Base-by-base conservation (phyloP, 495 filamentous ascomycete genomes). In the Letharia columbiana region DNA sequence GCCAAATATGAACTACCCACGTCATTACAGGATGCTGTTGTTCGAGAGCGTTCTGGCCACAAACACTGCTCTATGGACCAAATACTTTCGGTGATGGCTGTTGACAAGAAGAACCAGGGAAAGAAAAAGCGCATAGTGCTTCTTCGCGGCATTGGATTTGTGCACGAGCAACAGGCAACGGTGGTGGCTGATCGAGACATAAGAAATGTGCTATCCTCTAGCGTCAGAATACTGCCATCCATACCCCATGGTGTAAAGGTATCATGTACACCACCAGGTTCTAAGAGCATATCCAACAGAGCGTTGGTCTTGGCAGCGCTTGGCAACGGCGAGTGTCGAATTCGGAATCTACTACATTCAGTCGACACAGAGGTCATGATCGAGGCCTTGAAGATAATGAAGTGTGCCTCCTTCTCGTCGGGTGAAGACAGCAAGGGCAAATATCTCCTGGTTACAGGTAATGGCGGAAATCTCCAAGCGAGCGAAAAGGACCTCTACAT, bases 51-150 rank as follows among this genome's bases (percentile, higher is more conserved):
- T 65, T 92, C 95, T 12, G 91, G 90, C 9, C 89, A 87, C 40
- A 97, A 94, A 75, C 82, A 87, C 69, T 98, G 95, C 74, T 87
- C 91, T n/a, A 90, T 97, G 15, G 91, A 98, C 67, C 84, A 88
- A 56, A 75, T 98, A 65, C 79, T 98, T 57, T 82, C 86, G 66
- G 93, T 95, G 74, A 98, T 98, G 94, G 92, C 87, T 4, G 86
- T 98, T 49, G 94, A 98, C 78, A 98, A 98, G 84, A 98, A 98
- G 84, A 98, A 98, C 64, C 89, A 96, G 42, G 94, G 94, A 2
- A 84, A 83, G 44, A 93, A 95, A 76, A 98, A 98, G 82, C 96
- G 95, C 77, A 87, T 98, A 63, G 94, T 96, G n/a, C 83, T 99
- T 10, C 84, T 99, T 31, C 91, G 91, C 0, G 88, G 89, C 15